Percentiles rank a stretch among this genome's conserved stretches.
These are phyloP conservation scores for Russula sp. DNA, from an alignment of 768 basidiomycete genomes.

Conservation along the genomic window DNA sequence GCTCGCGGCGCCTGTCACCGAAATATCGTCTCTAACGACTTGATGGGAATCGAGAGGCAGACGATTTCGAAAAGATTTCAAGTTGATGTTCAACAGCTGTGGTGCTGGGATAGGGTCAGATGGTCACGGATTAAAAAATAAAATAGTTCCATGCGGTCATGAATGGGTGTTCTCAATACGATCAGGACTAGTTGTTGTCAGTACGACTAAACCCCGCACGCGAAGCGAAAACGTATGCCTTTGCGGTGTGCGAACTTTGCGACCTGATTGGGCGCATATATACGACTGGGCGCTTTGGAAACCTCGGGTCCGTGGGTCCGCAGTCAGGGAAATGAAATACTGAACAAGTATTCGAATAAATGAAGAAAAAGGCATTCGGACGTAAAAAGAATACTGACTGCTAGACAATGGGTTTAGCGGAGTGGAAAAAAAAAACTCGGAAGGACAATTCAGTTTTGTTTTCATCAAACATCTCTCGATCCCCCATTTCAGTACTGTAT, in stretches of 20 bases:
- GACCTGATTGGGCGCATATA: neutral
- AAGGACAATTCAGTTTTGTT: too few relatives aligned
- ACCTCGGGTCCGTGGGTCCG: neutral
- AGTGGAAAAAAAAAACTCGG: too few relatives aligned
- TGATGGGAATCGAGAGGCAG: neutral
- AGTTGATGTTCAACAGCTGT: too few relatives aligned
- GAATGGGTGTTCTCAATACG: neutral
- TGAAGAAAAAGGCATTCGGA: too few relatives aligned
- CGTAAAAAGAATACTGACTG: too few relatives aligned
- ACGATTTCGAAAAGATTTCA: neutral
- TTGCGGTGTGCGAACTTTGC: conserved; percentile 1
- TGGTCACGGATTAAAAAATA: neutral
- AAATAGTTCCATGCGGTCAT: neutral
- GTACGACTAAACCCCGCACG: neutral
- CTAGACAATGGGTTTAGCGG: too few relatives aligned
- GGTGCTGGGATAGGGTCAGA: neutral
- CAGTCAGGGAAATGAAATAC: neutral
- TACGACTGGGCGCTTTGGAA: neutral
- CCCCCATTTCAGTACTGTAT: too few relatives aligned
- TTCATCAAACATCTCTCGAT: too few relatives aligned
- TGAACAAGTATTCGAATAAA: neutral
- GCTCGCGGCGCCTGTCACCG: neutral
- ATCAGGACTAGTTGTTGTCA: neutral
- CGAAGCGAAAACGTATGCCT: neutral
- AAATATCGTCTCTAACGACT: neutral